phyloP scores from a whole-genome alignment of 1,139 yeast genomes.

The Hyphopichia buzzinii region DNA sequence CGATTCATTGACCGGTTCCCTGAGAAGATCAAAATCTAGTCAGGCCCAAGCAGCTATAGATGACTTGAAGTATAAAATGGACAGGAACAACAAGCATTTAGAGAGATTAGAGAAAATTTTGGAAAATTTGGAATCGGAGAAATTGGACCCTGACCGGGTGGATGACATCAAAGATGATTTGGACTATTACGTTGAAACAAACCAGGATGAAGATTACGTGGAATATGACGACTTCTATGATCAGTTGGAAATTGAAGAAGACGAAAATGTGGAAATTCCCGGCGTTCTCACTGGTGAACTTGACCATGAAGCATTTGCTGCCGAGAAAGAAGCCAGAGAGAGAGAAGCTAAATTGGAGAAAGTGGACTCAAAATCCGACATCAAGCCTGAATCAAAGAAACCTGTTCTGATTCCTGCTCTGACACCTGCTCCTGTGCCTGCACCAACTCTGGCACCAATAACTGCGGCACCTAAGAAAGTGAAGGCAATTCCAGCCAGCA shows the following conservation, averaged over 20 bases:
- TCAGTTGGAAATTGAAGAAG: slow-evolving; percentile 67
- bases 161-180: slow-evolving; percentile 86
- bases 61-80: slow-evolving; percentile 62
- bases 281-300: slow-evolving; percentile 8
- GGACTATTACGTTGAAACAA: slow-evolving; percentile 89
- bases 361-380: background rate
- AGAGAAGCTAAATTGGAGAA: slow-evolving; percentile 3
- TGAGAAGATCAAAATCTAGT: slow-evolving; percentile 53
- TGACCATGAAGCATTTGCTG: slow-evolving; percentile 8
- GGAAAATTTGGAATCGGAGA: slow-evolving; percentile 78
- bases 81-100: slow-evolving; percentile 79
- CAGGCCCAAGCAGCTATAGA: slow-evolving; percentile 51
- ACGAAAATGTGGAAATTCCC: slow-evolving; percentile 22
- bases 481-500: slow-evolving; percentile 14
- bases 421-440: slow-evolving; percentile 1
- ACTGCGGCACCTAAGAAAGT: slow-evolving; percentile 10
- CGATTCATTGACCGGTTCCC: slow-evolving; percentile 47
- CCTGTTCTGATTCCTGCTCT: background rate
- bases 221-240: slow-evolving; percentile 96
- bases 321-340: slow-evolving; percentile 4
- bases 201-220: slow-evolving; percentile 92
- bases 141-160: slow-evolving; percentile 75
- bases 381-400: background rate
- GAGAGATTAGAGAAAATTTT: slow-evolving; percentile 75
- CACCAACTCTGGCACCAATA: background rate